Evolutionary conservation across 2,329 filamentous ascomycete genomes (phyloP).

Genomic region (Alternaria burnsii): DNA sequence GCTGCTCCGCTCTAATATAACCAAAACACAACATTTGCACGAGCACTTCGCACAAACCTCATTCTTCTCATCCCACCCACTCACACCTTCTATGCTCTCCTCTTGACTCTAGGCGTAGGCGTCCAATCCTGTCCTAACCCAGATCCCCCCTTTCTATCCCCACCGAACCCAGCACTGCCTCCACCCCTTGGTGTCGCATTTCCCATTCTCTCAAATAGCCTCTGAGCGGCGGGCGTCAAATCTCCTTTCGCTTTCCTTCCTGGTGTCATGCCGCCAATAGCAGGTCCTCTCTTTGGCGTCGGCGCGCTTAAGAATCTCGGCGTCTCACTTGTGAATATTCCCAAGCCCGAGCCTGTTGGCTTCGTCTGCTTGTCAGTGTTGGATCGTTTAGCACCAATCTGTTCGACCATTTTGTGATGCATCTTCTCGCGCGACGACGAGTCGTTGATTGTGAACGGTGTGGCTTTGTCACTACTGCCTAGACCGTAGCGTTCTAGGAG

Average conservation of each 20-base stretch:
- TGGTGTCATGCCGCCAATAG: slow-evolving; percentile 52
- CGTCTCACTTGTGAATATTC: slow-evolving; percentile 48
- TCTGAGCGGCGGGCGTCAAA: slow-evolving; percentile 75
- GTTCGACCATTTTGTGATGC: slow-evolving; percentile 72
- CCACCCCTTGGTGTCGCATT: slow-evolving; percentile 36
- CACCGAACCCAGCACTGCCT: slow-evolving; percentile 32
- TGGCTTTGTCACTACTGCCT: slow-evolving; percentile 20
- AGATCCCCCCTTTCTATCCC: slow-evolving; percentile 1
- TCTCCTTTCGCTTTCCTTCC: slow-evolving; percentile 63
- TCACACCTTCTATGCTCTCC: slow-evolving; percentile 1
- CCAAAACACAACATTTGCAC: slow-evolving; percentile 18
- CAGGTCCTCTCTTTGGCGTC: slow-evolving; percentile 68
- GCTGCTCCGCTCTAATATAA: neutral
- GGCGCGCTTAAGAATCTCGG: slow-evolving; percentile 76
- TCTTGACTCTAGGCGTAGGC: slow-evolving; percentile 36
- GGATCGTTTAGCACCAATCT: slow-evolving; percentile 29
- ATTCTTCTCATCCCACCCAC: neutral
- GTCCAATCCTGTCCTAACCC: slow-evolving; percentile 37
- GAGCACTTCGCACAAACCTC: slow-evolving; percentile 38
- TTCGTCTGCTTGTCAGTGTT: neutral
- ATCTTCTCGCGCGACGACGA: slow-evolving; percentile 80
- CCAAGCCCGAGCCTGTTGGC: slow-evolving; percentile 31
- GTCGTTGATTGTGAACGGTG: slow-evolving; percentile 77
- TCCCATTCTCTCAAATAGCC: slow-evolving; percentile 53
- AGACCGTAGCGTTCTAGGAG: slow-evolving; percentile 58